Percentiles rank a stretch among this genome's conserved stretches.
Evolutionary conservation across 2,329 filamentous ascomycete species (phyloP).

Genomic region (Pseudocercospora ulei): DNA sequence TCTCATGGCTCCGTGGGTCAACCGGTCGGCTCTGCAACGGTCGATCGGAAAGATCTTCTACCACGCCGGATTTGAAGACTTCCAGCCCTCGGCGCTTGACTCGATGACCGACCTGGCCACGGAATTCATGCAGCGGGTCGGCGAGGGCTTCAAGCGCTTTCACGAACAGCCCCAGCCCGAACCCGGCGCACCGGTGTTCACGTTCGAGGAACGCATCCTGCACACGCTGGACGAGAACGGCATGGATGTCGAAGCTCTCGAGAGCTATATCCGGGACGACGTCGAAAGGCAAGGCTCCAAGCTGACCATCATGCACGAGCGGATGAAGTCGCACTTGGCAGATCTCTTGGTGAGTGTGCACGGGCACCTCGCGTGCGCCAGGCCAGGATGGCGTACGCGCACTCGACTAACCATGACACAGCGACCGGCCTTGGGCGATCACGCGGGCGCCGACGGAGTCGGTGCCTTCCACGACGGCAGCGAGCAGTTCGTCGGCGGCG

Average conservation of each 20-base stretch:
- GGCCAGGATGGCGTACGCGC: no score
- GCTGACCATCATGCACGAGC: conserved; percentile 75
- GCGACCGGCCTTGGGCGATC: conserved; percentile 68
- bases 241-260: conserved; percentile 67
- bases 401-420: conserved; percentile 27
- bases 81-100: conserved; percentile 88
- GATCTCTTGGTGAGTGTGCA: conserved; percentile 57
- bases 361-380: no score
- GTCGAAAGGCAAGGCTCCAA: conserved; percentile 76
- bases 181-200: conserved; percentile 52
- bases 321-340: conserved; percentile 86
- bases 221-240: conserved; percentile 81
- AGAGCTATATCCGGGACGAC: conserved; percentile 83
- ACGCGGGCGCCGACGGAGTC: conserved; percentile 71
- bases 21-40: conserved; percentile 73
- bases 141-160: conserved; percentile 69
- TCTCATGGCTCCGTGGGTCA: conserved; percentile 73
- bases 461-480: conserved; percentile 92
- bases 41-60: conserved; percentile 93
- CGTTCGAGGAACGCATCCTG: conserved; percentile 72
- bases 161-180: conserved; percentile 63
- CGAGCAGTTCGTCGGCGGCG: conserved; percentile 90
- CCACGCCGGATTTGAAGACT: conserved; percentile 91
- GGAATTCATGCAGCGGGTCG: conserved; percentile 80
- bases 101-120: conserved; percentile 78